Conservation (phyloP, 306 rosid species). For the Vachellia pachyceras region DNA sequence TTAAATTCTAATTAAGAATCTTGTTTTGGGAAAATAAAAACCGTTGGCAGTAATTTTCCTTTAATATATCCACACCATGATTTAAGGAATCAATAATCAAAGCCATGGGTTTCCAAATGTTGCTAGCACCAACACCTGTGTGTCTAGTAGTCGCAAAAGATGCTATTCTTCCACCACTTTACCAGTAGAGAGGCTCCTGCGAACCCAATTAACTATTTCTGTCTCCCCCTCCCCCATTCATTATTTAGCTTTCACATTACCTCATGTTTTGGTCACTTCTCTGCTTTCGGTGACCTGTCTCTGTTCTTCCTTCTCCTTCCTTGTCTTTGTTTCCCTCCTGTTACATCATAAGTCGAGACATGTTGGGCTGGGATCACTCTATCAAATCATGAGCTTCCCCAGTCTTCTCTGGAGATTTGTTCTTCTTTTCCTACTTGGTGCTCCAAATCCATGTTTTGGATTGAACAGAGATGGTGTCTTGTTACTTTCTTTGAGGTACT, state of each 20-base stretch:
- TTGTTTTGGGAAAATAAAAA: not conserved
- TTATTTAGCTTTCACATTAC: constrained; percentile 37
- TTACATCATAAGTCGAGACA: constrained; percentile 53
- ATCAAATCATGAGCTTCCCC: constrained; percentile 41
- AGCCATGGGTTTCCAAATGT: constrained; percentile 32
- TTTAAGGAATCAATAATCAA: constrained; percentile 49
- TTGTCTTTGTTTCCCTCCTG: constrained; percentile 37
- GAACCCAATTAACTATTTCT: constrained; percentile 45
- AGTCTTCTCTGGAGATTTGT: constrained; percentile 29
- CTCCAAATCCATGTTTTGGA: constrained; percentile 43
- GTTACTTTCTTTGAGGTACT: constrained; percentile 67
- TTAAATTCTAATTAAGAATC: too few relatives aligned
- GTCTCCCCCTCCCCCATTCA: constrained; percentile 22
- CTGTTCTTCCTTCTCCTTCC: constrained; percentile 25
- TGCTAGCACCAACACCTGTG: constrained; percentile 41
- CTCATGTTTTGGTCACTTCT: constrained; percentile 51
- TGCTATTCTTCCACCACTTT: constrained; percentile 44
- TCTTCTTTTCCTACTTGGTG: constrained; percentile 35
- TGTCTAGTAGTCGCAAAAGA: constrained; percentile 66
- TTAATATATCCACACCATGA: constrained; percentile 27
- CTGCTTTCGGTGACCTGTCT: constrained; percentile 55
- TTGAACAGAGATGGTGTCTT: constrained; percentile 65
- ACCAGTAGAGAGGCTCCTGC: constrained; percentile 27
- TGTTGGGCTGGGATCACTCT: constrained; percentile 53
- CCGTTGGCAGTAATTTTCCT: not conserved